Conservation (phyloP, 352 stramenopile species). For the Lagenidium giganteum region DNA sequence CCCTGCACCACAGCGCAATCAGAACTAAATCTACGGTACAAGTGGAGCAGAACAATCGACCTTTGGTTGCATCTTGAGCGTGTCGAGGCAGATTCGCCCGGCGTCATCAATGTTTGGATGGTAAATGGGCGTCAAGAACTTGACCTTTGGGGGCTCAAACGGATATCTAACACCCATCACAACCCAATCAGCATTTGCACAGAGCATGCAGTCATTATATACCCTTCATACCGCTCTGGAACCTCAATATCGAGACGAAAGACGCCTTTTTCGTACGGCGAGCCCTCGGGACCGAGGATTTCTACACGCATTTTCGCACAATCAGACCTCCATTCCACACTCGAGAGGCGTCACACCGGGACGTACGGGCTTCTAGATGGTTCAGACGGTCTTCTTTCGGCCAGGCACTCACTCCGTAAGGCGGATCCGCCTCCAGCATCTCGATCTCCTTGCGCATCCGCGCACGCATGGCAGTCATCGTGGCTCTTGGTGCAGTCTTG, state of each 20-base stretch:
- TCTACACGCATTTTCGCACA: conserved; percentile 28
- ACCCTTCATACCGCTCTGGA: conserved; percentile 37
- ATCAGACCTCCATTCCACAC: not conserved
- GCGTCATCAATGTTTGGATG: conserved; percentile 84
- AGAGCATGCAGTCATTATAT: not conserved
- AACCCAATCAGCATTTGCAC: not conserved
- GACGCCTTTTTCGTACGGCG: conserved; percentile 74
- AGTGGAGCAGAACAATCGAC: conserved; percentile 18
- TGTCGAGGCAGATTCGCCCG: conserved; percentile 88
- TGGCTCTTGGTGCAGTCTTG: conserved; percentile 4
- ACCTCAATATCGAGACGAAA: conserved; percentile 75
- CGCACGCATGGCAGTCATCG: conserved; percentile 68
- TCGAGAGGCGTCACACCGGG: not conserved
- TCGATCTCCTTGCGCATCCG: conserved; percentile 81
- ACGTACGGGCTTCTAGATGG: conserved; percentile 69
- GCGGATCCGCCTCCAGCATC: conserved; percentile 77
- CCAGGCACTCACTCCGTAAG: conserved; percentile 73
- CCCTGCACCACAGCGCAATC: conserved; percentile 31
- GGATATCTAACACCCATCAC: conserved; percentile 45
- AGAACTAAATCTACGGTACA: not conserved
- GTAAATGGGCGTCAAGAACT: conserved; percentile 78
- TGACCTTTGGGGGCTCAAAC: conserved; percentile 79
- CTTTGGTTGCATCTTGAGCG: conserved; percentile 89
- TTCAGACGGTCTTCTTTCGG: conserved; percentile 72
- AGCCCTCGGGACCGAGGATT: conserved; percentile 75